These are phyloP conservation scores for Corylus heterophylla DNA, from an alignment of 306 rosid species.

Conservation along the genomic window DNA sequence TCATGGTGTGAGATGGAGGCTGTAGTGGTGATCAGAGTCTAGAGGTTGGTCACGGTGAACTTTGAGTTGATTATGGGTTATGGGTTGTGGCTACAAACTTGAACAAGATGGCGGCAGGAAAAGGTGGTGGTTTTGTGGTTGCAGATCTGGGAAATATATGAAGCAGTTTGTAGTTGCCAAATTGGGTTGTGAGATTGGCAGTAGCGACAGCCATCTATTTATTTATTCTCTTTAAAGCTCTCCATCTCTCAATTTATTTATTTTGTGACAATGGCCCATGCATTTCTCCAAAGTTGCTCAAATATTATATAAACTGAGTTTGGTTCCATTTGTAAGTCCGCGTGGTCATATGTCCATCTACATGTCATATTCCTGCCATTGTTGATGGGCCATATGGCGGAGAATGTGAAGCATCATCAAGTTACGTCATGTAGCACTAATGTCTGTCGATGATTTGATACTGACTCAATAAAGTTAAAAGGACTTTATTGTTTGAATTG, in stretches of 20 bases:
- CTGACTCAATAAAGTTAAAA: background rate
- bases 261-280: background rate
- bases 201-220: background rate
- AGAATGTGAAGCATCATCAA: background rate
- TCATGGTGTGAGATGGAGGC: background rate
- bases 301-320: background rate
- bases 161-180: background rate
- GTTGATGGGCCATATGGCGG: background rate
- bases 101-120: background rate
- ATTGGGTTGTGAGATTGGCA: too few species aligned
- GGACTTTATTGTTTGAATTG: background rate
- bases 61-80: background rate
- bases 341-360: background rate
- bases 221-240: background rate
- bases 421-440: background rate
- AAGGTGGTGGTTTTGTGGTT: background rate
- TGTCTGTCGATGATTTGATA: background rate
- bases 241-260: background rate
- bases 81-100: background rate
- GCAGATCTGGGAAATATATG: background rate
- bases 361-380: background rate
- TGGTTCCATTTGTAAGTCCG: background rate
- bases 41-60: background rate
- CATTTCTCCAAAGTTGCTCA: background rate
- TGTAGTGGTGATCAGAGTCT: background rate